Evolutionary conservation across 208 protist species (phyloP).

Genomic region (Jaenimonas drosophilae): DNA sequence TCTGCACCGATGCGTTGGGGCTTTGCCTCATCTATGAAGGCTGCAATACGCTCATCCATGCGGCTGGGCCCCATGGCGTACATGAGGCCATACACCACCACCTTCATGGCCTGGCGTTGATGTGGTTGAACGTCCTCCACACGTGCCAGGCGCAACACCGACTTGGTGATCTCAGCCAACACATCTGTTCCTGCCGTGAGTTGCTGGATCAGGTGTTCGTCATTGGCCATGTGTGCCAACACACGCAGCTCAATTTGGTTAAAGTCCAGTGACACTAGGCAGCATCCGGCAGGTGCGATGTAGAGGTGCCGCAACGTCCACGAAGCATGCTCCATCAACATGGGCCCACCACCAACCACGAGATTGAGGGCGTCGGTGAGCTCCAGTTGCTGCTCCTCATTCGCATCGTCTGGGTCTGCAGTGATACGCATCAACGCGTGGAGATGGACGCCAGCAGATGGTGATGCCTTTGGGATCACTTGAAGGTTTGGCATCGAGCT

Average conservation of each 20-base stretch:
- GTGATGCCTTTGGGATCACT: constrained; percentile 36
- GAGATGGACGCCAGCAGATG: constrained; percentile 7
- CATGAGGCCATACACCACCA: constrained; percentile 82
- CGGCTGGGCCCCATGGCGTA: constrained; percentile 80
- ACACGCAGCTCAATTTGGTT: constrained; percentile 82
- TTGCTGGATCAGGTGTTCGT: constrained; percentile 35
- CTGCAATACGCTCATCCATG: constrained; percentile 36
- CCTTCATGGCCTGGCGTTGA: constrained; percentile 56
- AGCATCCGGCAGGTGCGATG: constrained; percentile 45
- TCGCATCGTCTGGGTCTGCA: background rate
- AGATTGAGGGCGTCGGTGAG: background rate
- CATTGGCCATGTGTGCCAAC: constrained; percentile 61
- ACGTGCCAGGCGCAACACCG: constrained; percentile 12
- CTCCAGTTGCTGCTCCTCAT: background rate
- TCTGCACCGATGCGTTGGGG: constrained; percentile 2
- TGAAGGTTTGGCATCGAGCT: constrained; percentile 55
- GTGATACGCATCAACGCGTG: background rate
- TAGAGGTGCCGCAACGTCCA: constrained; percentile 67
- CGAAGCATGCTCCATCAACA: constrained; percentile 12
- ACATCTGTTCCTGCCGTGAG: constrained; percentile 36
- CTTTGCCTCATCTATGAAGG: no score
- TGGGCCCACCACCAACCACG: background rate
- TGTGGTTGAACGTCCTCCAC: constrained; percentile 16
- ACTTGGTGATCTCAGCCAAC: constrained; percentile 28
- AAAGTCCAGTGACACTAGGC: constrained; percentile 67